These are phyloP conservation scores for Theileria orientalis DNA, from an alignment of 169 alveolate genomes.

Conservation along the genomic window DNA sequence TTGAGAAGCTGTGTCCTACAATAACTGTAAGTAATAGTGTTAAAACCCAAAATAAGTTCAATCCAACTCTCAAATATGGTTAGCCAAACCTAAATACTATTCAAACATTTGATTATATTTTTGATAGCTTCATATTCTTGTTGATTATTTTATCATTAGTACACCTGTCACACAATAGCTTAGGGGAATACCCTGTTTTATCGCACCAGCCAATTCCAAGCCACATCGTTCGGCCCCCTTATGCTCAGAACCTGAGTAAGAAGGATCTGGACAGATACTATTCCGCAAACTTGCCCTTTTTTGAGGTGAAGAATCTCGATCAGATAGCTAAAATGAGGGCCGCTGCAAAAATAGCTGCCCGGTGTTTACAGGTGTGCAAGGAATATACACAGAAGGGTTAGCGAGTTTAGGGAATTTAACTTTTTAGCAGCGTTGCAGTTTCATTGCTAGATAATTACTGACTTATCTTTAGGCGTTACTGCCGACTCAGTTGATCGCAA, in stretches of 20 bases:
- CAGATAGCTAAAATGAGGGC: conserved; percentile 63
- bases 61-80: conserved; percentile 41
- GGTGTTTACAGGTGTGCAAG: conserved; percentile 70
- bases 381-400: conserved; percentile 57
- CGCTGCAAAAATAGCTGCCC: conserved; percentile 71
- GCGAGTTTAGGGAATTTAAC: background rate
- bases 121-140: background rate
- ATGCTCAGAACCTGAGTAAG: conserved; percentile 45
- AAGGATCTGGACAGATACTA: conserved; percentile 39
- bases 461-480: conserved; percentile 73
- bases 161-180: background rate
- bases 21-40: background rate
- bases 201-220: conserved; percentile 61
- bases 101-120: background rate
- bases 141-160: background rate
- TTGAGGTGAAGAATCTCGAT: conserved; percentile 68
- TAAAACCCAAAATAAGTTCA: background rate
- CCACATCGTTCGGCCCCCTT: conserved; percentile 67
- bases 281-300: conserved; percentile 18
- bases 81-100: no score
- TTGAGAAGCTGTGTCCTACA: conserved; percentile 19
- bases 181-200: conserved; percentile 68
- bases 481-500: conserved; percentile 87
- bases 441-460: background rate
- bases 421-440: no score